These are phyloP conservation scores for Lodderomyces theae DNA, from an alignment of 1,139 yeast genomes.

Conservation along the genomic window DNA sequence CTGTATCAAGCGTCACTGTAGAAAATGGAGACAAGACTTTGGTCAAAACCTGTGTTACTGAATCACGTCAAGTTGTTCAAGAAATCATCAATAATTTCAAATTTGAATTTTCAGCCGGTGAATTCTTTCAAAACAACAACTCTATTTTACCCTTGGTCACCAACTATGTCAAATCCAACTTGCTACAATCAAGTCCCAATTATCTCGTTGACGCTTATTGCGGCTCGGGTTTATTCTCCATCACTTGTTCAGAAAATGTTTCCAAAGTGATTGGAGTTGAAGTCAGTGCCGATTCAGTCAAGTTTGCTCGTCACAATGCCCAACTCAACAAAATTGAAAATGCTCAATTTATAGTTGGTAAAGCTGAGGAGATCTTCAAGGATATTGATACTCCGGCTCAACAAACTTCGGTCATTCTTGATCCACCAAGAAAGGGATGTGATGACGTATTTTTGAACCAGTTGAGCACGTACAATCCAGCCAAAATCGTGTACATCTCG, in stretches of 20 bases:
- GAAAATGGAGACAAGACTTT: constrained; percentile 19
- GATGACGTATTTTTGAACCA: constrained; percentile 85
- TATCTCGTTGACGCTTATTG: constrained; percentile 95
- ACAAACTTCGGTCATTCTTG: constrained; percentile 85
- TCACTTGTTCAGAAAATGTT: constrained; percentile 78
- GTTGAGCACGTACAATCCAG: constrained; percentile 77
- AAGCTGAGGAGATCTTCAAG: constrained; percentile 86
- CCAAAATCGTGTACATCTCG: constrained; percentile 84
- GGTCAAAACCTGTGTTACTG: constrained; percentile 58
- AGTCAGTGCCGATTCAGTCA: constrained; percentile 86
- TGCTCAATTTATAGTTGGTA: constrained; percentile 83
- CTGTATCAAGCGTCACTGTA: constrained; percentile 27
- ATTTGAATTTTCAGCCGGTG: constrained; percentile 89
- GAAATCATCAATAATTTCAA: constrained; percentile 73
- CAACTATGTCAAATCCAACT: constrained; percentile 69
- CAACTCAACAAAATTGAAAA: constrained; percentile 68
- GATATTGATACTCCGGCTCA: constrained; percentile 67
- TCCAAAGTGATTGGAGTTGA: constrained; percentile 90
- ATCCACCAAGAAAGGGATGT: constrained; percentile 97
- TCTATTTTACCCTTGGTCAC: constrained; percentile 84
- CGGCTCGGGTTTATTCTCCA: constrained; percentile 92
- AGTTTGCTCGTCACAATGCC: constrained; percentile 83
- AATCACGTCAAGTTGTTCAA: constrained; percentile 73
- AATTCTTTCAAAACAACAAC: constrained; percentile 94
- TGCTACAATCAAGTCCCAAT: constrained; percentile 49